phyloP scores from a whole-genome alignment of 768 basidiomycete species.

The Amanita exitialis region DNA sequence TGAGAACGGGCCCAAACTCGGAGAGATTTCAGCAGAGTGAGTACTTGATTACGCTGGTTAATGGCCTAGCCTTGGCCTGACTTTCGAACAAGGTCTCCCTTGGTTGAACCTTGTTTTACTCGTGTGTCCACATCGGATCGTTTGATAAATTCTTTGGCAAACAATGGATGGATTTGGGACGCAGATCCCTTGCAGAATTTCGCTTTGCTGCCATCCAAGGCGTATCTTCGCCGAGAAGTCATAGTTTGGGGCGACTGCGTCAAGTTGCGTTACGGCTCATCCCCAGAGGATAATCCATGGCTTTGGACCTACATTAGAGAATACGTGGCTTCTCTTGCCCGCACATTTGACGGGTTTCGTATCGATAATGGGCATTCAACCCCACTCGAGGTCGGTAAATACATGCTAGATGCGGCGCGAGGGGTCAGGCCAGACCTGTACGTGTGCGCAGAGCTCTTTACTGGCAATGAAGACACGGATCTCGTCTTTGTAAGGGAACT shows the following conservation, averaged over 20 bases:
- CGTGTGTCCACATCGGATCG: slow-evolving; percentile 46
- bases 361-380: slow-evolving; percentile 99
- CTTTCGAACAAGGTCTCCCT: slow-evolving; percentile 46
- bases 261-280: slow-evolving; percentile 87
- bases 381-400: slow-evolving; percentile 91
- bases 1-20: slow-evolving; percentile 72
- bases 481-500: slow-evolving; percentile 82
- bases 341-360: slow-evolving; percentile 88
- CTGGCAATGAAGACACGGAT: slow-evolving; percentile 92
- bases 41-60: slow-evolving; percentile 17
- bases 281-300: slow-evolving; percentile 81
- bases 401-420: slow-evolving; percentile 85
- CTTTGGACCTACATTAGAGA: slow-evolving; percentile 85
- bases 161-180: slow-evolving; percentile 99
- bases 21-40: slow-evolving; percentile 67
- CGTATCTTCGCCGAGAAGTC: slow-evolving; percentile 91
- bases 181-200: slow-evolving; percentile 94
- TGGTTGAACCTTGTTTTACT: slow-evolving; percentile 92
- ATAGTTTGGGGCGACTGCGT: slow-evolving; percentile 99
- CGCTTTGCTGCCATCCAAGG: slow-evolving; percentile 84
- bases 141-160: slow-evolving; percentile 74
- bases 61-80: slow-evolving; percentile 8
- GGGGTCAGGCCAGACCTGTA: slow-evolving; percentile 89
- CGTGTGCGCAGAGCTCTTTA: slow-evolving; percentile 94
- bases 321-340: slow-evolving; percentile 76